Evolutionary conservation across 805 yeast species (phyloP), one percentile per base, ranked within the genome.

Genomic region (Candida railenensis): DNA sequence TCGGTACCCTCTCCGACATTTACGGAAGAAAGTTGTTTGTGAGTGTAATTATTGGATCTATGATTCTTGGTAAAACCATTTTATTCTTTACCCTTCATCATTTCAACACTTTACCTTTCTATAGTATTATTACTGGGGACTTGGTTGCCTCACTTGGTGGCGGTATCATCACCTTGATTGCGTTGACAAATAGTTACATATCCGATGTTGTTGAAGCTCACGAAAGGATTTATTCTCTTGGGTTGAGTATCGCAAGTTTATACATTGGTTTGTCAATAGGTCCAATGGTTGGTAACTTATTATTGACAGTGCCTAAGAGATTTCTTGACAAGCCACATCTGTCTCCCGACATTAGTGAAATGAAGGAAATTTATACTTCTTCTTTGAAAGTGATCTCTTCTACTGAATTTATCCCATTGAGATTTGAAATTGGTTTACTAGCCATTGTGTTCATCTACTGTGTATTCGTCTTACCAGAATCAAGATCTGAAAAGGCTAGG

Each of bases 181-280:
- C 85, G 8, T 65, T 85, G 25, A 67, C 81, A 11, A 83, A 83
- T 57, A 80, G 91, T 49, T 89, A 88, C 58, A 74, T 87, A 15
- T 72, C 89, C 3, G 96, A 89, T 65, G 81, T 88, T 34, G 83
- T 82, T 4, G 84, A 82, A 18, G 77, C 87, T 1, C 73, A 70
- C 30, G 72, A 78, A 46, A 67, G 96, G 50, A 76, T 81, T 20
- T 73, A 77, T 44, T 70, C 76, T 18, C 67, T 87, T 52, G 88
- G 91, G 11, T 65, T 80, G 22, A 66, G 78, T 21, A 69, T 77
- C 58, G 87, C 91, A 9, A 63, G 78, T 15, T 63, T 85, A 42
- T 83, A 78, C 55, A 69, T 76, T 3, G 87, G 90, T 0, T 56
- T 81, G 52, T 84, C 85, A 1, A 11, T 76, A 7, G 94, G 92